Conservation (phyloP, 352 stramenopile genomes). For the Globisporangium yorkense region DNA sequence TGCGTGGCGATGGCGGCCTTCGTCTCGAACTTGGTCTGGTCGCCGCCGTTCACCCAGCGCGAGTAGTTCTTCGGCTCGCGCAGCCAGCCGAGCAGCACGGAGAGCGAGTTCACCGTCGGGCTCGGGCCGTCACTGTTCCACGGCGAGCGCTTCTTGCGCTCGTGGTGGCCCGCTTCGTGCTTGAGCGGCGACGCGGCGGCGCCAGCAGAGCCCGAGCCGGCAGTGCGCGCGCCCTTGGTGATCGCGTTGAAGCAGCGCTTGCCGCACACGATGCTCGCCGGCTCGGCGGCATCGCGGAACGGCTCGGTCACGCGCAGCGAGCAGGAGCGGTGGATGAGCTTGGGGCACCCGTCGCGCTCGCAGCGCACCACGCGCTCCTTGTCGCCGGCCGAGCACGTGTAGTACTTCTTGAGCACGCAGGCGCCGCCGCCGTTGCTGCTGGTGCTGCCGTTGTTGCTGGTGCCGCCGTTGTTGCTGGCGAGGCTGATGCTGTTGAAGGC, state of each 20-base stretch:
- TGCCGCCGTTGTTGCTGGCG: not conserved
- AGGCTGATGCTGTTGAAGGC: not conserved
- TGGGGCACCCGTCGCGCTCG: conserved; percentile 10
- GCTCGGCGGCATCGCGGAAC: conserved; percentile 7
- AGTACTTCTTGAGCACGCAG: conserved; percentile 16
- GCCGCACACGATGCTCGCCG: conserved; percentile 11
- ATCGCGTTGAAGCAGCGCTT: conserved; percentile 16
- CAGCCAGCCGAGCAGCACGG: conserved; percentile 12
- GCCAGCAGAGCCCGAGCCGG: not conserved
- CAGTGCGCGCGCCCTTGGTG: conserved; percentile 4
- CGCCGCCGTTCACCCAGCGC: conserved; percentile 13
- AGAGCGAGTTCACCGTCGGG: conserved; percentile 10
- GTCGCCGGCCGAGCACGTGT: conserved; percentile 5
- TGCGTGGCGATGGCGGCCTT: conserved; percentile 11
- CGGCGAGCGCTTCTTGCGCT: conserved; percentile 16
- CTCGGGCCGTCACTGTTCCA: conserved; percentile 14
- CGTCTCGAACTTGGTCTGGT: conserved; percentile 12
- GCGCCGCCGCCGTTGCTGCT: not conserved
- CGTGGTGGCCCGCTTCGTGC: not conserved
- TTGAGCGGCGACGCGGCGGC: not conserved
- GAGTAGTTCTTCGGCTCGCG: conserved; percentile 14
- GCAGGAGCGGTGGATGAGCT: conserved; percentile 14
- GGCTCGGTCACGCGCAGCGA: conserved; percentile 13
- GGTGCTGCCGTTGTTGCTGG: not conserved
- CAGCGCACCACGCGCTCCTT: conserved; percentile 11